Percentiles rank a stretch among this genome's conserved stretches.
These are phyloP conservation scores for Mimosa pudica DNA, from an alignment of 306 rosid species.

Conservation along the genomic window DNA sequence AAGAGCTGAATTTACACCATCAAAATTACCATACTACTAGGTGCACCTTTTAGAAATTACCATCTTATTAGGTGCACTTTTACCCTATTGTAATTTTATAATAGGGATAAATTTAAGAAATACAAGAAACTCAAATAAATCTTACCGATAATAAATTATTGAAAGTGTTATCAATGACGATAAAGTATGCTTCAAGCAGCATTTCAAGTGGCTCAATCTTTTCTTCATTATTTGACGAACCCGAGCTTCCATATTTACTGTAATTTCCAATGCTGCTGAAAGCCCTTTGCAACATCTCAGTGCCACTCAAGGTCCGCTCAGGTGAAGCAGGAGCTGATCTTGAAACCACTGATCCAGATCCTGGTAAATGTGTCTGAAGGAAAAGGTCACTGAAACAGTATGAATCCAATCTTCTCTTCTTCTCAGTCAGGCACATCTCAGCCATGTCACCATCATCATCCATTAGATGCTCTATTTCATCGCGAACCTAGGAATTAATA, in stretches of 20 bases:
- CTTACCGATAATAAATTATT: constrained; percentile 78
- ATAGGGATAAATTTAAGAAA: constrained; percentile 13
- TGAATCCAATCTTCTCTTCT: constrained; percentile 67
- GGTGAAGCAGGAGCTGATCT: constrained; percentile 89
- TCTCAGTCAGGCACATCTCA: constrained; percentile 98
- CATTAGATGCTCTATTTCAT: constrained; percentile 99
- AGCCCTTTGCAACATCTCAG: constrained; percentile 71
- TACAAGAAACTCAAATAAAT: constrained; percentile 31
- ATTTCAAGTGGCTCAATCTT: constrained; percentile 83
- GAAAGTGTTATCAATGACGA: constrained; percentile 87
- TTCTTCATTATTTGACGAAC: constrained; percentile 65
- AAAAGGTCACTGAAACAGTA: constrained; percentile 48
- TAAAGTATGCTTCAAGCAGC: constrained; percentile 96
- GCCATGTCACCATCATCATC: constrained; percentile 99
- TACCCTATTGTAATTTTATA: not conserved
- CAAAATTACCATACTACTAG: too few relatives aligned
- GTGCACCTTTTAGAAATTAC: too few relatives aligned
- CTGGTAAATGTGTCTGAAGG: constrained; percentile 39
- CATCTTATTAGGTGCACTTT: too few relatives aligned
- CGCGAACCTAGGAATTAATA: constrained; percentile 72
- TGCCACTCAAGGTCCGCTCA: constrained; percentile 54
- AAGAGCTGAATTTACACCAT: too few relatives aligned
- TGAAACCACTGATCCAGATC: constrained; percentile 44
- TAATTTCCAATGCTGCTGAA: constrained; percentile 63
- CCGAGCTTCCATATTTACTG: constrained; percentile 70